Percentiles rank a stretch among this genome's conserved stretches.
Conservation (phyloP, 2,329 filamentous ascomycete genomes). For the Thielaviopsis euricoi region DNA sequence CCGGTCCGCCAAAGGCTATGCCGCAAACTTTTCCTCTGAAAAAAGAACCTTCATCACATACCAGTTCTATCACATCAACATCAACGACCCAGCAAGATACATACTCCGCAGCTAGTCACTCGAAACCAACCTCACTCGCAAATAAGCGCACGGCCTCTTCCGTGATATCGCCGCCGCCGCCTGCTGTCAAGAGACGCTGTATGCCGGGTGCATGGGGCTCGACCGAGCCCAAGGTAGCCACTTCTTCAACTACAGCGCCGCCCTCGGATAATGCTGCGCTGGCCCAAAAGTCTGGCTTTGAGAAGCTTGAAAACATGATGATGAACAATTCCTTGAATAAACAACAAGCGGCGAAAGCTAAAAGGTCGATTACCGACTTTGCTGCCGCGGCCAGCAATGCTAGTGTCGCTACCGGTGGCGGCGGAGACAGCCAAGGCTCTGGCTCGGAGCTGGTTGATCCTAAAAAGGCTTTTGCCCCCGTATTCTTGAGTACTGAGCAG, state of each 20-base stretch:
- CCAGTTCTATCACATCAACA: not conserved
- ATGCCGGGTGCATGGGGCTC: not conserved
- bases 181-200: not conserved
- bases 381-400: not conserved
- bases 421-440: not conserved
- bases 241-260: not conserved
- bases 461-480: constrained; percentile 28
- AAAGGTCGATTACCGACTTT: not conserved
- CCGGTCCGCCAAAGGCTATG: constrained; percentile 2
- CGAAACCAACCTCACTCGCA: not conserved
- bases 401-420: not conserved
- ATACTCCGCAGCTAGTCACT: not conserved
- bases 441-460: constrained; percentile 4
- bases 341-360: not conserved
- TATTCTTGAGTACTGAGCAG: constrained; percentile 77
- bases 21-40: not conserved
- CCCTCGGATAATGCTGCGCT: not conserved
- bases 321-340: not conserved
- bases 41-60: no score
- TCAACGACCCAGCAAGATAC: not conserved
- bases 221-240: not conserved
- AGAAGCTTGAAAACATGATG: not conserved
- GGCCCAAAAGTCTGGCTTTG: not conserved
- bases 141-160: not conserved
- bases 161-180: not conserved